A percentile compares a stretch with the other conserved stretches of the same genome.
These are phyloP conservation scores for Myxozyma mucilagina DNA, from an alignment of 805 yeast genomes.

Conservation along the genomic window DNA sequence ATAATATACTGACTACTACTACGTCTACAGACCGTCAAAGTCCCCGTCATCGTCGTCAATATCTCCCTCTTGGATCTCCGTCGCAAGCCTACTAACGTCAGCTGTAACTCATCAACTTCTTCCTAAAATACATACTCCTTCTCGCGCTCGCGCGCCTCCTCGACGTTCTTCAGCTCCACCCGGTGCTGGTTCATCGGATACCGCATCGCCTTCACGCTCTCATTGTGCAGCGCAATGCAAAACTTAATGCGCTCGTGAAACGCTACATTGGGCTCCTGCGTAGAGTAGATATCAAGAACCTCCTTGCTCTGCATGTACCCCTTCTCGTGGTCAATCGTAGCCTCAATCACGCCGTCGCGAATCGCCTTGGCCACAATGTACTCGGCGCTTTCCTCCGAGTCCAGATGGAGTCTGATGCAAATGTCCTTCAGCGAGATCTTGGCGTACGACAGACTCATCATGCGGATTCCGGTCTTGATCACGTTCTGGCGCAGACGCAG, in stretches of 20 bases:
- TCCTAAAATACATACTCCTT: slow-evolving; percentile 41
- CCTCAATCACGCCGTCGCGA: slow-evolving; percentile 96
- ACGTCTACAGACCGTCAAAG: slow-evolving; percentile 26
- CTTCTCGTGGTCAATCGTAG: slow-evolving; percentile 82
- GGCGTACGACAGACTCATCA: slow-evolving; percentile 86
- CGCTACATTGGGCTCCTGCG: slow-evolving; percentile 79
- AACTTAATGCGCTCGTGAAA: slow-evolving; percentile 93
- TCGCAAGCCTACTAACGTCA: slow-evolving; percentile 38
- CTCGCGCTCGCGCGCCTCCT: slow-evolving; percentile 59
- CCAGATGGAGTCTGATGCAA: slow-evolving; percentile 86
- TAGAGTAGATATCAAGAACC: slow-evolving; percentile 79
- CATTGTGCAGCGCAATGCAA: slow-evolving; percentile 86
- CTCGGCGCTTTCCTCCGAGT: slow-evolving; percentile 93
- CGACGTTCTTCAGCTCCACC: slow-evolving; percentile 52
- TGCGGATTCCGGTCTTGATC: slow-evolving; percentile 94
- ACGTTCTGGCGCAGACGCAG: slow-evolving; percentile 93
- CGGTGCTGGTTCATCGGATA: slow-evolving; percentile 65
- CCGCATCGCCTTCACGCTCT: slow-evolving; percentile 91
- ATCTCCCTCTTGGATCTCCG: slow-evolving; percentile 48
- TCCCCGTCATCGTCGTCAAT: slow-evolving; percentile 46
- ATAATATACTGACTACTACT: not conserved
- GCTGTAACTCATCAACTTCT: not conserved
- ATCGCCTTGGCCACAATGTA: slow-evolving; percentile 96
- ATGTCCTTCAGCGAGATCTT: slow-evolving; percentile 89
- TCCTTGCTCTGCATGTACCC: slow-evolving; percentile 93